Conservation (phyloP, 306 rosid genomes). For the Inga oerstediana region DNA sequence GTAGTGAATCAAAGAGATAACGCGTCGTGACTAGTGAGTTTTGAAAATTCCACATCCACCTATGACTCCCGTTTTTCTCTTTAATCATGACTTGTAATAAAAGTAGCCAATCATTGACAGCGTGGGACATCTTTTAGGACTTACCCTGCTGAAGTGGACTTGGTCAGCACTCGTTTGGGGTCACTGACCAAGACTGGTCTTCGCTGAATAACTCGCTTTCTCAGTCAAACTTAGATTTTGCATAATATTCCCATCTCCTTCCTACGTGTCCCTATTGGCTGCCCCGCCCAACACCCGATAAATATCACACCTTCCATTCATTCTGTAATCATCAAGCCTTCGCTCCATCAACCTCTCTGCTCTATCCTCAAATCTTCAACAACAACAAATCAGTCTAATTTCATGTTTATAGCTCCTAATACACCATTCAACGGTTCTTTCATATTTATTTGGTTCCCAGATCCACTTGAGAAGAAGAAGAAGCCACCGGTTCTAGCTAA, state of each 20-base stretch:
- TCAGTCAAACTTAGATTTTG: conserved; percentile 56
- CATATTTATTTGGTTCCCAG: conserved; percentile 25
- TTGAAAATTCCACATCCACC: conserved; percentile 41
- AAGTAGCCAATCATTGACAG: conserved; percentile 21
- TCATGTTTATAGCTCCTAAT: conserved; percentile 41
- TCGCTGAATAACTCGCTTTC: conserved; percentile 55
- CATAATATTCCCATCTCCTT: not conserved
- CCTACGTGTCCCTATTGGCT: not conserved
- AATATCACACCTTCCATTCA: not conserved
- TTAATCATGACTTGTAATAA: conserved; percentile 19
- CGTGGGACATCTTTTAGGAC: not conserved
- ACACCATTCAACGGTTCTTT: conserved; percentile 30
- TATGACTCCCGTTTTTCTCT: not conserved
- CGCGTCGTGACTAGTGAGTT: conserved; percentile 39
- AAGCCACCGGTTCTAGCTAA: conserved; percentile 2
- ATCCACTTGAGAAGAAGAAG: conserved; percentile 9
- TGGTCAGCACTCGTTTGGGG: conserved; percentile 48
- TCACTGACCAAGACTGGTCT: conserved; percentile 55
- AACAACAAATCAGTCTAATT: not conserved
- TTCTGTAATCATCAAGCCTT: conserved; percentile 17
- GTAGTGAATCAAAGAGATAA: conserved; percentile 17
- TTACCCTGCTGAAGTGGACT: conserved; percentile 25
- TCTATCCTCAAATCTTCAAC: not conserved
- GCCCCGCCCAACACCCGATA: conserved; percentile 12
- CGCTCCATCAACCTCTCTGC: conserved; percentile 8